Evolutionary conservation across 176 grass and related monocot species (phyloP).

Genomic region (Lolium rigidum): DNA sequence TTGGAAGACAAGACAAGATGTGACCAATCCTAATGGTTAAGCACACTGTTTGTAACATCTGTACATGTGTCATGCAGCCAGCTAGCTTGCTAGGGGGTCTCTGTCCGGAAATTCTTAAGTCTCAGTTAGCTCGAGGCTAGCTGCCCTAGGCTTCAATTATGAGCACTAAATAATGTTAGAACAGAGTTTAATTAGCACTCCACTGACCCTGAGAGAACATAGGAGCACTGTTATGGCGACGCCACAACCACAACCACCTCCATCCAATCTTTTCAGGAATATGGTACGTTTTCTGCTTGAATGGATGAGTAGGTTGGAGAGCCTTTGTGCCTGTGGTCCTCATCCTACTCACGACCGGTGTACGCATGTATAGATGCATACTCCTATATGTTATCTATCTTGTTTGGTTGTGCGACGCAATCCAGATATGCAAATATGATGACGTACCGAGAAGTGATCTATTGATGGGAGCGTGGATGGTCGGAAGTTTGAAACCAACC

Average conservation of each 20-base stretch:
- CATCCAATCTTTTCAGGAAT: background rate
- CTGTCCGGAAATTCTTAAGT: background rate
- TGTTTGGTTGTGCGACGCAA: background rate
- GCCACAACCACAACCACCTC: constrained; percentile 45
- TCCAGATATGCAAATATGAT: background rate
- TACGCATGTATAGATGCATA: background rate
- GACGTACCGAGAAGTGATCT: background rate
- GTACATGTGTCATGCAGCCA: background rate
- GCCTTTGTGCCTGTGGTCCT: constrained; percentile 33
- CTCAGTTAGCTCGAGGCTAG: constrained; percentile 1
- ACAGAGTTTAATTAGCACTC: constrained; percentile 31
- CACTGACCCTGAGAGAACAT: constrained; percentile 38
- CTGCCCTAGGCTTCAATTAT: constrained; percentile 54
- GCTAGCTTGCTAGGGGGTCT: constrained; percentile 14
- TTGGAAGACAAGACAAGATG: constrained; percentile 11
- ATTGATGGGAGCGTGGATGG: no score
- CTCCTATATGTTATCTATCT: background rate
- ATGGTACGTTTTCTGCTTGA: background rate
- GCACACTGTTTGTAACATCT: constrained; percentile 21
- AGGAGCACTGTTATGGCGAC: constrained; percentile 27
- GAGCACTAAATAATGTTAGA: constrained; percentile 36
- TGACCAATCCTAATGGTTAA: constrained; percentile 13
- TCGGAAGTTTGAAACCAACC: no score
- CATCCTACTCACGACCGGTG: background rate
- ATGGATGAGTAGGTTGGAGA: no score